A percentile compares a stretch with the other conserved stretches of the same genome.
Evolutionary conservation across 306 rosid genomes (phyloP).

Genomic region (Cucurbita moschata): DNA sequence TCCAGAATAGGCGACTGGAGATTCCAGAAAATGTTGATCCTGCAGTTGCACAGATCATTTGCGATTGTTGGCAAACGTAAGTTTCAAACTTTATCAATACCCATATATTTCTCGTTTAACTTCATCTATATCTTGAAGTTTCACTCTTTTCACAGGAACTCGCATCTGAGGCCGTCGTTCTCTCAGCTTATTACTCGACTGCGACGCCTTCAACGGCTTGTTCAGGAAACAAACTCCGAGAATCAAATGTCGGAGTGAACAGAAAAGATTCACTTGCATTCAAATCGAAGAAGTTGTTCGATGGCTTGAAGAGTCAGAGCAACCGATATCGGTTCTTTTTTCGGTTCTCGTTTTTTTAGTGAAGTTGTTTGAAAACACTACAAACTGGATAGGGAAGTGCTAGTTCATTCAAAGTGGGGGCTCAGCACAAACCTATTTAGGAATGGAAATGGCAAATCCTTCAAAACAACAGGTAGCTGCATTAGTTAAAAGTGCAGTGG

Average conservation of each 20-base stretch:
- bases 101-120: background rate
- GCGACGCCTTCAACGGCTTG: constrained; percentile 39
- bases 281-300: constrained; percentile 31
- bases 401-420: constrained; percentile 73
- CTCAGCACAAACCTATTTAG: constrained; percentile 35
- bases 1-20: constrained; percentile 90
- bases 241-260: constrained; percentile 21
- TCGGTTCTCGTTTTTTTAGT: background rate
- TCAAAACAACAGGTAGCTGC: constrained; percentile 29
- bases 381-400: constrained; percentile 36
- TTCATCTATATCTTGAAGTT: background rate
- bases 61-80: constrained; percentile 92
- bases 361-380: constrained; percentile 8
- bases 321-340: constrained; percentile 13
- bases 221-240: constrained; percentile 24
- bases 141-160: constrained; percentile 46
- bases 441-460: constrained; percentile 27
- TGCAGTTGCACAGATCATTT: constrained; percentile 59
- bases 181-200: constrained; percentile 64
- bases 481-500: constrained; percentile 34
- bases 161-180: constrained; percentile 89
- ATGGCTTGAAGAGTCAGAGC: constrained; percentile 64
- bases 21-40: constrained; percentile 79
- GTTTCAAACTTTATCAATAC: constrained; percentile 6
- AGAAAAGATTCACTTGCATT: constrained; percentile 25